phyloP scores from a whole-genome alignment of 208 protist genomes.

The Leishmania gerbilli region DNA sequence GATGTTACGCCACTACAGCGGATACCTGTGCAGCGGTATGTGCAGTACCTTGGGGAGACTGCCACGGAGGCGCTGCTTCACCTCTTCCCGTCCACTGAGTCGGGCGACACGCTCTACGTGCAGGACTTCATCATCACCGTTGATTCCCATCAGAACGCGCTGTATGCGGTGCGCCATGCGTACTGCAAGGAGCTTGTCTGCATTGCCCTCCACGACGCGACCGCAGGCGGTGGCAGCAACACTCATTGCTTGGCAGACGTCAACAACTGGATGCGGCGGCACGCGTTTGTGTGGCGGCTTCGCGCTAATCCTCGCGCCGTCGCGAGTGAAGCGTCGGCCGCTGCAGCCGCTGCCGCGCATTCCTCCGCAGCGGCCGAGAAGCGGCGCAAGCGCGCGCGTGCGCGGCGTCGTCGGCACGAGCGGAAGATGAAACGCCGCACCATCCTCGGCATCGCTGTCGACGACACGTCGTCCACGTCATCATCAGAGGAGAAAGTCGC shows the following conservation, averaged over 20 bases:
- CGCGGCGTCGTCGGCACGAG: background rate
- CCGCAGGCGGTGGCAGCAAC: slow-evolving; percentile 28
- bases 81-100: slow-evolving; percentile 15
- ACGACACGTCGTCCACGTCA: background rate
- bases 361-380: slow-evolving; percentile 1
- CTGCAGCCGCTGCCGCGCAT: background rate
- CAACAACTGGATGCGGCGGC: slow-evolving; percentile 41
- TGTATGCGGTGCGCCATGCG: slow-evolving; percentile 61
- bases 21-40: slow-evolving; percentile 32
- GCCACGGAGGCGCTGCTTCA: slow-evolving; percentile 27
- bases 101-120: slow-evolving; percentile 38
- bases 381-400: slow-evolving; percentile 19
- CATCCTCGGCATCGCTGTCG: slow-evolving; percentile 6
- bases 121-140: slow-evolving; percentile 88
- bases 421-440: slow-evolving; percentile 19
- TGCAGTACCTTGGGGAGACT: slow-evolving; percentile 20
- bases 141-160: slow-evolving; percentile 75
- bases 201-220: slow-evolving; percentile 66
- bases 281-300: slow-evolving; percentile 32
- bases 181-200: slow-evolving; percentile 87
- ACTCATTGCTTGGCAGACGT: slow-evolving; percentile 62
- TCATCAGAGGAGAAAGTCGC: background rate
- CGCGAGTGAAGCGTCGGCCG: background rate
- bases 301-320: slow-evolving; percentile 3
- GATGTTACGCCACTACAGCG: slow-evolving; percentile 51